Conservation (phyloP, 1,139 yeast species). For the Protomyces lactucae-debilis region DNA sequence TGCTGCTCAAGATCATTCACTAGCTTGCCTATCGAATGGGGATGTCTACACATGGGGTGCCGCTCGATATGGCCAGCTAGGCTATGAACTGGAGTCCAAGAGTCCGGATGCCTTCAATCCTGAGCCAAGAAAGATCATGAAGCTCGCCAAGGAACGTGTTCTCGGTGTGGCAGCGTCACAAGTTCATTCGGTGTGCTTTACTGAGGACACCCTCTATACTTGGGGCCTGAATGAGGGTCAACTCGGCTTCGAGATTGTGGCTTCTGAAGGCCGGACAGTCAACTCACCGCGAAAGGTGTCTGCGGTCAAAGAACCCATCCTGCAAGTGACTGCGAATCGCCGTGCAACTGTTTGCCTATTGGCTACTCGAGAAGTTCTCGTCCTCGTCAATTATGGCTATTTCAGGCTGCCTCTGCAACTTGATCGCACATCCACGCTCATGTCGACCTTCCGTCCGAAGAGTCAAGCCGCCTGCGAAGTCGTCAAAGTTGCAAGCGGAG, state of each 20-base stretch:
- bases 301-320: constrained; percentile 31
- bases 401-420: constrained; percentile 39
- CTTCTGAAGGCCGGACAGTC: constrained; percentile 37
- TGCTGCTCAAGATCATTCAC: constrained; percentile 62
- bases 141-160: constrained; percentile 46
- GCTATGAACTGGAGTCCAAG: constrained; percentile 45
- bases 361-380: constrained; percentile 55
- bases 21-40: constrained; percentile 51
- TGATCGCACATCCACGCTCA: constrained; percentile 31
- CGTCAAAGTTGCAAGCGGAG: constrained; percentile 32
- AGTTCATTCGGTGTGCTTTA: constrained; percentile 63
- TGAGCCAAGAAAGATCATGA: constrained; percentile 51
- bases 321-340: constrained; percentile 63
- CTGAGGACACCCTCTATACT: constrained; percentile 50
- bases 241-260: constrained; percentile 54
- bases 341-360: constrained; percentile 65
- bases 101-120: constrained; percentile 37
- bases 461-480: constrained; percentile 19
- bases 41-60: constrained; percentile 74
- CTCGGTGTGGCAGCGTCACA: constrained; percentile 64
- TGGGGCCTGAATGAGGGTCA: constrained; percentile 92
- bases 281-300: constrained; percentile 44
- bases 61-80: constrained; percentile 62
- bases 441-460: constrained; percentile 32
- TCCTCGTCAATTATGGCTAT: constrained; percentile 57